Evolutionary conservation across 331 rosid genomes (phyloP).

Genomic region (Cydonia oblonga): DNA sequence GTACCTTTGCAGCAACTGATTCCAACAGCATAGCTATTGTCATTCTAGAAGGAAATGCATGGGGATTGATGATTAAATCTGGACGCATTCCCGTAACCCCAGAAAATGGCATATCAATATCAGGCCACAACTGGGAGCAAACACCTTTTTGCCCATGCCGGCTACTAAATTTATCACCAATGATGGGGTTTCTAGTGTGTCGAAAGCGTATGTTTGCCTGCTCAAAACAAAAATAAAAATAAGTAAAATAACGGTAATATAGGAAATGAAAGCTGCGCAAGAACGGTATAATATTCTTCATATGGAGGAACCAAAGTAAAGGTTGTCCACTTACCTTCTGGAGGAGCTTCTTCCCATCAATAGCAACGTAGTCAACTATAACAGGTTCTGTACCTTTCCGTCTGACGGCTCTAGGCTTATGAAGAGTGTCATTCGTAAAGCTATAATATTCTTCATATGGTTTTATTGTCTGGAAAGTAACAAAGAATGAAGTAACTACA

Average conservation of each 20-base stretch:
- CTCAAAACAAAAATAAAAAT: conserved; percentile 7
- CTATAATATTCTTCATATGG: conserved; percentile 75
- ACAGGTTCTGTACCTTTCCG: conserved; percentile 78
- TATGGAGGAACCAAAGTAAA: neutral
- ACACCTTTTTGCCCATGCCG: conserved; percentile 99
- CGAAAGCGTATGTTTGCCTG: conserved; percentile 93
- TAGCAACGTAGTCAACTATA: conserved; percentile 72
- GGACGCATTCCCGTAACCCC: conserved; percentile 95
- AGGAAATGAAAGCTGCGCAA: neutral
- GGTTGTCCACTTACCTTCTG: conserved; percentile 47
- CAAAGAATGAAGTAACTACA: neutral
- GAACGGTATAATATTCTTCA: neutral
- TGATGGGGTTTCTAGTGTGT: conserved; percentile 80
- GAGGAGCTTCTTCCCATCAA: conserved; percentile 48
- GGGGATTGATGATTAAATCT: conserved; percentile 95
- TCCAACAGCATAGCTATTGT: conserved; percentile 98
- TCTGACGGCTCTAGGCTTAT: conserved; percentile 12
- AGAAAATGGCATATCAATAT: conserved; percentile 95
- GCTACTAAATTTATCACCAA: conserved; percentile 98
- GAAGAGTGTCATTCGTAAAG: conserved; percentile 41
- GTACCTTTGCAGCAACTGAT: conserved; percentile 96
- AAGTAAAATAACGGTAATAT: neutral
- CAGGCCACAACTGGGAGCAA: conserved; percentile 99
- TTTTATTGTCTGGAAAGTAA: conserved; percentile 46
- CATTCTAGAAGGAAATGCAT: conserved; percentile 98